phyloP scores from a whole-genome alignment of 1,284 basidiomycete genomes.

The Cutaneotrichosporon mucoides region DNA sequence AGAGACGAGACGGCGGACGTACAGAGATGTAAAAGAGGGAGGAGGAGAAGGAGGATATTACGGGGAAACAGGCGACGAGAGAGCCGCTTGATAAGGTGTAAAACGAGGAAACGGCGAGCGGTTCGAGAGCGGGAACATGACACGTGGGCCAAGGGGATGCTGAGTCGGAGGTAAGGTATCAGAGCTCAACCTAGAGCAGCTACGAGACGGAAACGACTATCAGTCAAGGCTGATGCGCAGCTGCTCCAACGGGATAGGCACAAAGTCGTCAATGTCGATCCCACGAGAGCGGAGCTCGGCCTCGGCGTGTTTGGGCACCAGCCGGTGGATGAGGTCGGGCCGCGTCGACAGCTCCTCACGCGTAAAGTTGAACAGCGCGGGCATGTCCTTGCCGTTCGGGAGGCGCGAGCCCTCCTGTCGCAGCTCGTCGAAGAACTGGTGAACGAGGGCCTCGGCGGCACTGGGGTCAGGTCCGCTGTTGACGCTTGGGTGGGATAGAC shows the following conservation, averaged over 20 bases:
- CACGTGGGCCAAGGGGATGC: conserved; percentile 17
- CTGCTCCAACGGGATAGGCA: conserved; percentile 89
- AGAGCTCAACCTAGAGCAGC: background rate
- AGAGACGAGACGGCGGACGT: background rate
- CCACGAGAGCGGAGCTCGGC: conserved; percentile 77
- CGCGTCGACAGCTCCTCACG: conserved; percentile 94
- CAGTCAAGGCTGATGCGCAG: conserved; percentile 79
- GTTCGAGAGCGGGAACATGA: conserved; percentile 13
- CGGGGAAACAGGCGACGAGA: conserved; percentile 3
- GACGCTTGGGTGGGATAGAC: conserved; percentile 9
- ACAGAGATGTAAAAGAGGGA: conserved; percentile 1
- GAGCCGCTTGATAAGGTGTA: conserved; percentile 2
- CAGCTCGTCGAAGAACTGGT: conserved; percentile 97
- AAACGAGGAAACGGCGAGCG: conserved; percentile 8
- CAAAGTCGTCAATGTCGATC: conserved; percentile 86
- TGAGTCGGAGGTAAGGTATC: conserved; percentile 12
- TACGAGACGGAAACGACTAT: background rate
- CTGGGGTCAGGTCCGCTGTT: conserved; percentile 10
- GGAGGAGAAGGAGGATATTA: conserved; percentile 8
- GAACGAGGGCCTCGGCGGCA: conserved; percentile 88
- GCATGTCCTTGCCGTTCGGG: conserved; percentile 96
- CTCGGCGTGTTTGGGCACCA: conserved; percentile 88
- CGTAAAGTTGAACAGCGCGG: conserved; percentile 91
- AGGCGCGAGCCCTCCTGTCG: conserved; percentile 82
- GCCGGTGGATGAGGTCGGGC: conserved; percentile 84